Base-by-base conservation (phyloP, 257 asterid genomes). In the Leptodermis oblonga region DNA sequence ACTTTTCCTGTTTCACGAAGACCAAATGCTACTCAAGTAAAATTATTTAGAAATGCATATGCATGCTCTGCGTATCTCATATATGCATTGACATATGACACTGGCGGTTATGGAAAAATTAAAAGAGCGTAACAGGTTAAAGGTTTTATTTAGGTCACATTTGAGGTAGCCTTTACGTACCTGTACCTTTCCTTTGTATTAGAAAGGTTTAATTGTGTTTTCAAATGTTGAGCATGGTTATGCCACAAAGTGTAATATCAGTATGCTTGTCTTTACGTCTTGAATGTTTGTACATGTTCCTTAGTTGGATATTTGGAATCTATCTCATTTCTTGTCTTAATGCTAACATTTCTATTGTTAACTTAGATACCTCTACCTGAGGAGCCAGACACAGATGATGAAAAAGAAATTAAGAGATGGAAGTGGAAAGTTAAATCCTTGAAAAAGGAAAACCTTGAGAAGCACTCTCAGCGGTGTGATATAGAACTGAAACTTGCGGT, bases 391-490 rank as follows among this genome's bases (percentile, higher is more conserved):
- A 84, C 89, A 3, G 96, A 87, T 53, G 90, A 94, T 76, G 97
- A 86, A 82, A 36, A 75, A 28, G 92, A 83, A 78, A 75, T 87
- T 28, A 87, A 69, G 82, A 91, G 89, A 70, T 94, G 97, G 97
- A 94, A 85, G 78, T 89, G 97, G 99, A 91, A 91, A 77, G 79
- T 86, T 34, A 94, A 80, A 81, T 30, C 58, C 48, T 77, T 67
- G 51, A 89, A 84, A 80, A 94, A 91, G 68, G 93, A 81, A 72
- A 94, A 94, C 83, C 82, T 84, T 52, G 97, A 91, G 83, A 84
- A 88, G 82, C 92, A 94, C 78, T 85, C 99, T 34, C 97, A 91
- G 80, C 92, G 97, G 49, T 94, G 97, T 74, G 97, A 94, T 78
- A 80, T 80, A 74, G 99, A 94, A 79, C 97, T 94, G 67, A 94